Evolutionary conservation across 768 basidiomycete genomes (phyloP), one percentile per base, ranked within the genome.

Genomic region (Epithele typhae): DNA sequence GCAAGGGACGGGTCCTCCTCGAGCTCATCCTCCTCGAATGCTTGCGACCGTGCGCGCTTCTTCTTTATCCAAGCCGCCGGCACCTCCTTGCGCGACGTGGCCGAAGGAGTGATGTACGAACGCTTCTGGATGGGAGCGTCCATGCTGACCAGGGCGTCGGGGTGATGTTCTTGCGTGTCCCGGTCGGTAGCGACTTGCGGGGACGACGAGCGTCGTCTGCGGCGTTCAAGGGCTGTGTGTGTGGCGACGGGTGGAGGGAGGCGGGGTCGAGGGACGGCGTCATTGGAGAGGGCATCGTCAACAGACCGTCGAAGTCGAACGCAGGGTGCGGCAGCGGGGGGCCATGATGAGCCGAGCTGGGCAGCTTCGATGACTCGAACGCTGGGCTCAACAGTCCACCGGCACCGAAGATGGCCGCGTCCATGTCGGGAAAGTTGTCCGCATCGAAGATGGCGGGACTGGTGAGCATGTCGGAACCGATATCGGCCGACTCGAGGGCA

Each of bases 101-200:
- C 62, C 0, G 88, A 91, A 0, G 87, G 82, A 0, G 74, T 75
- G 14, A 78, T 57, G 58, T 92, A 93, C n/a, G 77, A 77, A 52
- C 91, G 81, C 0, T 76, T 37, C 59, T 93, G 91, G 1, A 84
- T 89, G 0, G 91, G 92, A 1, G 91, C 91, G 43, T 86, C 80
- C 55, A 82, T 61, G 18, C 83, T 75, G 19, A 92, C 76, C 18
- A 90, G 75, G 2, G 73, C 58, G 25, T 77, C 76, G 87, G 82
- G 3, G 77, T 78, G 34, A 83, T 67, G 61, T 84, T 82, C 63
- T 79, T 82, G 52, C 87, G 81, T 6, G 83, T 87, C n/a, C 84
- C 84, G 2, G 78, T 87, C 4, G 77, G 79, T 0, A 37, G 47
- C 10, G 52, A 53, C 54, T 62, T 68, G 19, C 64, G 74, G 43